Evolutionary conservation across 768 basidiomycete genomes (phyloP), one percentile per base, ranked within the genome.

Genomic region (Macrolepiota albuminosa): DNA sequence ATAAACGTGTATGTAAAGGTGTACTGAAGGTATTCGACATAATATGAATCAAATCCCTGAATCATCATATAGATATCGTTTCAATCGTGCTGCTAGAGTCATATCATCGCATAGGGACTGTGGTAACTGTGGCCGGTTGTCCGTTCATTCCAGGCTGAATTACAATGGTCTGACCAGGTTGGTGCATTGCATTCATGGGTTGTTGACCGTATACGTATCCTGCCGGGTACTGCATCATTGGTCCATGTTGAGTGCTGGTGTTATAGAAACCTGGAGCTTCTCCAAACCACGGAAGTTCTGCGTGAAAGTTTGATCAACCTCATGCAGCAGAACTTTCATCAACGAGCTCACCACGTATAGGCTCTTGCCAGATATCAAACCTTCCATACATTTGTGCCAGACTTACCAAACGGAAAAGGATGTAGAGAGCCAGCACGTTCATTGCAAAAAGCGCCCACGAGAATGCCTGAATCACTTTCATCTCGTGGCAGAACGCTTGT

Each of bases 381-480:
- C 81, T 76, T 29, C 86, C 86, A 64, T 81, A 78, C 55, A 73
- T 71, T 63, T 84, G 79, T 31, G 85, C 83, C 63, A 76, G 80
- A 45, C 72, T 76, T 16, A 86, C 81, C 43, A 91, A 82, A 39
- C 77, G 62, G 63, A 88, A 63, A 36, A 90, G 73, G 61, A 89
- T 76, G 58, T 78, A 59, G 66, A 89, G 75, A 59, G 83, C 86
- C 43, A 79, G 58, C 9, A 71, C 68, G 56, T 73, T 74, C 21
- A 76, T 50, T 26, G 77, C 76, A 67, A 91, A 92, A 54, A 83
- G 72, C 68, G 82, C 77, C 91, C 91, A 92, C 0, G 90, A 91
- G 69, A 92, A 83, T 2, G 87, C 89, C 64, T 91, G 82, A 37
- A 90, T 78, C 49, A 85, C 85, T 71, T 88, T 89, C 86, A 91